Conservation (phyloP, 345 rosid species). For the Citrus hindsii region DNA sequence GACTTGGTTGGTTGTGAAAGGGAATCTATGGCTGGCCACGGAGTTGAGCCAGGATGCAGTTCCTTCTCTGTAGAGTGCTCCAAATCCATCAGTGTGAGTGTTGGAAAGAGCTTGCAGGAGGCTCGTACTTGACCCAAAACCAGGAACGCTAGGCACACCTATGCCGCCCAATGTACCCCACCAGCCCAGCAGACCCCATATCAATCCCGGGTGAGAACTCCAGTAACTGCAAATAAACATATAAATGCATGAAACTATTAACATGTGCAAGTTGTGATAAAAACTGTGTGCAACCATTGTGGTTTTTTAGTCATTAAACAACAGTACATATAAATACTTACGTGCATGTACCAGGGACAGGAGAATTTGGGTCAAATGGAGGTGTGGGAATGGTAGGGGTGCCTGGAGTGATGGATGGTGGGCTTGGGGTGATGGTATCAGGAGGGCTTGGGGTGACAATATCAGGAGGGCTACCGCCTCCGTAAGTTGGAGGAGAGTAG, state of each 20-base stretch:
- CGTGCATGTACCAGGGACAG: conserved; percentile 80
- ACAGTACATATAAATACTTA: conserved; percentile 29
- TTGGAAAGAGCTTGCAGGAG: conserved; percentile 85
- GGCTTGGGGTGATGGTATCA: conserved; percentile 25
- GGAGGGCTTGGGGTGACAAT: conserved; percentile 9
- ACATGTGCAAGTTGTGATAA: not conserved
- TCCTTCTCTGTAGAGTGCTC: conserved; percentile 85
- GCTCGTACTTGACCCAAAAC: conserved; percentile 58
- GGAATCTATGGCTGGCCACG: conserved; percentile 61
- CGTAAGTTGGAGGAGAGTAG: conserved; percentile 41
- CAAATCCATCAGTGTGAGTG: conserved; percentile 57
- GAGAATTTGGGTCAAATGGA: conserved; percentile 73
- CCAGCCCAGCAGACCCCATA: conserved; percentile 89
- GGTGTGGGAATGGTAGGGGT: conserved; percentile 52
- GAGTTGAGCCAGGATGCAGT: conserved; percentile 92
- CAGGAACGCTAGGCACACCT: conserved; percentile 51
- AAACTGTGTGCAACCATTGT: too few relatives aligned
- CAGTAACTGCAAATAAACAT: conserved; percentile 59
- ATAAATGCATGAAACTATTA: not conserved
- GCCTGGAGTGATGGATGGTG: conserved; percentile 44
- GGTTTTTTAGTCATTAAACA: not conserved
- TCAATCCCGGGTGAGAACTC: conserved; percentile 76
- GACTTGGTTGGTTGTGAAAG: conserved; percentile 74
- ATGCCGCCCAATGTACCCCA: conserved; percentile 78
- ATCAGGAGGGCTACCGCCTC: conserved; percentile 2